Percentiles rank a stretch among this genome's conserved stretches.
Conservation (phyloP, 495 filamentous ascomycete species). For the Xylaria longipes region DNA sequence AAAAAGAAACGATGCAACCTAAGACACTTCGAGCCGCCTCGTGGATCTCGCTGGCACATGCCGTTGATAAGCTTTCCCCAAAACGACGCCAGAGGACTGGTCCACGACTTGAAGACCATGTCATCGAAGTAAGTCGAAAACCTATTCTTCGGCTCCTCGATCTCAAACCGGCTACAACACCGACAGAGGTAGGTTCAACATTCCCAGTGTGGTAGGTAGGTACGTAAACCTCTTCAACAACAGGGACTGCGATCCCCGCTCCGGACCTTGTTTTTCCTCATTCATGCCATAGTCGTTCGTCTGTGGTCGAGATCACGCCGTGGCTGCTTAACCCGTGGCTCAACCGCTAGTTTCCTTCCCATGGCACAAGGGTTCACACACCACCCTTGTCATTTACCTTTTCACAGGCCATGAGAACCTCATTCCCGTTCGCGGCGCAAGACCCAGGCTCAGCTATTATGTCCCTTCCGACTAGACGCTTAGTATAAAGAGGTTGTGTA, state of each 20-base stretch:
- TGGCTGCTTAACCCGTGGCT: slow-evolving; percentile 17
- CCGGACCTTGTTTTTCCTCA: background rate
- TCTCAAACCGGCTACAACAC: background rate
- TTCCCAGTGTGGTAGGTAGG: slow-evolving; percentile 13
- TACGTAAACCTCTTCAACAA: background rate
- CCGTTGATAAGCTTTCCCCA: background rate
- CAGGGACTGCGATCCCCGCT: slow-evolving; percentile 9
- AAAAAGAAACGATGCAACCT: background rate
- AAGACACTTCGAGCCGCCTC: background rate
- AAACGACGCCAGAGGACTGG: slow-evolving; percentile 2
- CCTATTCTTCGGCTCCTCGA: background rate
- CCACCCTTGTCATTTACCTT: slow-evolving; percentile 5
- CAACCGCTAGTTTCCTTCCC: background rate
- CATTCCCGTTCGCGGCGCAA: slow-evolving; percentile 8
- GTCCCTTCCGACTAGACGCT: background rate
- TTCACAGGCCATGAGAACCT: slow-evolving; percentile 7
- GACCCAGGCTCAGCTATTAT: background rate
- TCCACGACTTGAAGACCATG: background rate
- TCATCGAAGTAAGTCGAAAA: slow-evolving; percentile 3
- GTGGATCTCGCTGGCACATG: slow-evolving; percentile 16
- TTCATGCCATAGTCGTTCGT: background rate
- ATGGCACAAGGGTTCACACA: slow-evolving; percentile 12
- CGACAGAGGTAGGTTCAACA: background rate
- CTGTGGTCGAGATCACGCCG: slow-evolving; percentile 17
- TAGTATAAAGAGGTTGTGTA: slow-evolving; percentile 21